These are phyloP conservation scores for Diplotaxis tenuifolia DNA, from an alignment of 345 rosid species.

Conservation along the genomic window DNA sequence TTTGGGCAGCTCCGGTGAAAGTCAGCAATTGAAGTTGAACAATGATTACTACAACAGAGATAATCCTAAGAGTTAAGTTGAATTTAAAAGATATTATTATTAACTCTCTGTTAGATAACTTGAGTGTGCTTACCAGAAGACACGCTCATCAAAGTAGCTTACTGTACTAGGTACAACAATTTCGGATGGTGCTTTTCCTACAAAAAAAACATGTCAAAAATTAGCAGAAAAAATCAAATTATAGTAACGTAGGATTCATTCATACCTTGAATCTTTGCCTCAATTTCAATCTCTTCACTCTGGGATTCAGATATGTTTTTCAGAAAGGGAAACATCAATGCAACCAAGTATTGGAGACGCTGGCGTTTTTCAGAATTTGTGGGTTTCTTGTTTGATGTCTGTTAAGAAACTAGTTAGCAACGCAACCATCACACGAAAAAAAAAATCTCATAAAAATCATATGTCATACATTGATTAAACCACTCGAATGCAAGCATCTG, in stretches of 20 bases:
- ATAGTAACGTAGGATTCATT: neutral
- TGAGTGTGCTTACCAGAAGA: slow-evolving; percentile 59
- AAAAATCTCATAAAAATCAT: too few relatives aligned
- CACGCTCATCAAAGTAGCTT: slow-evolving; percentile 63
- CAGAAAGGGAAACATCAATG: slow-evolving; percentile 58
- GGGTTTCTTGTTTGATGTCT: slow-evolving; percentile 61
- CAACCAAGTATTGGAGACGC: slow-evolving; percentile 53
- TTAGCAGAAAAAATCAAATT: slow-evolving; percentile 24
- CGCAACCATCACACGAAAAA: neutral
- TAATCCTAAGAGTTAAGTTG: too few relatives aligned
- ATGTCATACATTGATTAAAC: slow-evolving; percentile 55
- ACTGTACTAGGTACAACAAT: slow-evolving; percentile 42
- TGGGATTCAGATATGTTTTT: slow-evolving; percentile 54
- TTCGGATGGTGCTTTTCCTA: slow-evolving; percentile 36
- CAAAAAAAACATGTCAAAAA: slow-evolving; percentile 18
- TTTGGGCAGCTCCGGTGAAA: slow-evolving; percentile 76
- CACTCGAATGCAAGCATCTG: slow-evolving; percentile 62
- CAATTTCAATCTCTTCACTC: slow-evolving; percentile 50
- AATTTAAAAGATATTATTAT: too few relatives aligned
- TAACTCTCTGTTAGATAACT: neutral
- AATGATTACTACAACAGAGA: slow-evolving; percentile 62
- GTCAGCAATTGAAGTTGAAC: slow-evolving; percentile 86
- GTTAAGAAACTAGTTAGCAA: slow-evolving; percentile 2
- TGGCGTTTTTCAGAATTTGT: slow-evolving; percentile 44
- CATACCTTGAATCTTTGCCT: slow-evolving; percentile 61